phyloP scores from a whole-genome alignment of 768 basidiomycete genomes.

The Rhodotorula babjevae region DNA sequence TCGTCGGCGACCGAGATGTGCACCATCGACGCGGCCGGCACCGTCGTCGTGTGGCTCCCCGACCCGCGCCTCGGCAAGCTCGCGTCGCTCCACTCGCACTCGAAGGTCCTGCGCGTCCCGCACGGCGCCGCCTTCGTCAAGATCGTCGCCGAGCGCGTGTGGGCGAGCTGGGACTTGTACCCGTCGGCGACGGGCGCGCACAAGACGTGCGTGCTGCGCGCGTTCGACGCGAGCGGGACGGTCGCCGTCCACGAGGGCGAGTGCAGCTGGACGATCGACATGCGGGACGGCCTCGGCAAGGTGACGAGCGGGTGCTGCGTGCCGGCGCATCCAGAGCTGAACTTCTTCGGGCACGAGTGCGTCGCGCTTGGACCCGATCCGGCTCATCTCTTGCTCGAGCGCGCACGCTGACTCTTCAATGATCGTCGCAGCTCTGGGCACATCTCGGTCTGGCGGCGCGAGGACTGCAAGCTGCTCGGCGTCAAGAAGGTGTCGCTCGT shows the following conservation, averaged over 20 bases:
- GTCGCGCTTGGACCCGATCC: neutral
- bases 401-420: neutral
- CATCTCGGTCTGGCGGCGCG: slow-evolving; percentile 3
- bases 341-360: slow-evolving; percentile 27
- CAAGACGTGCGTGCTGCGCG: neutral
- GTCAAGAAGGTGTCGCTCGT: slow-evolving; percentile 1
- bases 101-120: slow-evolving; percentile 3
- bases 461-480: neutral
- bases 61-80: neutral
- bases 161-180: neutral
- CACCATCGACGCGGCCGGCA: slow-evolving; percentile 21
- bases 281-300: neutral
- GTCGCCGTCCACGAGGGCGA: neutral
- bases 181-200: neutral
- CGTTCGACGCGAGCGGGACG: slow-evolving; percentile 2
- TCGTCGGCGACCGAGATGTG: neutral
- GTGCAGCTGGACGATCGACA: neutral
- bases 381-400: fast-evolving
- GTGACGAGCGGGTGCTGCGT: slow-evolving; percentile 6
- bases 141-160: neutral
- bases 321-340: neutral
- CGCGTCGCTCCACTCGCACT: slow-evolving; percentile 10
- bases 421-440: slow-evolving; percentile 13
- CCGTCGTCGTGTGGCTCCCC: slow-evolving; percentile 24
- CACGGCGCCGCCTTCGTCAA: neutral